These are phyloP conservation scores for Erodium texanum DNA, from an alignment of 441 rosid genomes.

Conservation along the genomic window DNA sequence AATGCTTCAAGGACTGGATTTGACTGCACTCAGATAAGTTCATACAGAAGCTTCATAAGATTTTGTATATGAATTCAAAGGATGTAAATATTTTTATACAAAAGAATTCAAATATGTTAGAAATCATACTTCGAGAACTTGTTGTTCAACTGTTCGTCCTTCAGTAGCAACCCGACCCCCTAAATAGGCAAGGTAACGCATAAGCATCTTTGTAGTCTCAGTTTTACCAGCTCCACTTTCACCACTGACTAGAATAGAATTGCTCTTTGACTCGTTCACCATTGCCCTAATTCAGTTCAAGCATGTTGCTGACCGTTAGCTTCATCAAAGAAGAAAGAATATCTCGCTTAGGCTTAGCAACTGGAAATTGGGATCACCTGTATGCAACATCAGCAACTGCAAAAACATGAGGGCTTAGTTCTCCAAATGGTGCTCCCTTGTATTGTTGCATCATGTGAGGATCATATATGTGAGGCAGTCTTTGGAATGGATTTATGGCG, in stretches of 20 bases:
- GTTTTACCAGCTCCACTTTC: constrained; percentile 99
- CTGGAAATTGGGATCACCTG: constrained; percentile 36
- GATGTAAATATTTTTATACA: constrained; percentile 8
- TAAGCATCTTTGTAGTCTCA: constrained; percentile 92
- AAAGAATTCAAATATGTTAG: constrained; percentile 6
- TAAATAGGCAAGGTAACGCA: constrained; percentile 88
- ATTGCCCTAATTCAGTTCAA: constrained; percentile 53
- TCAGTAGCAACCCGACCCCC: constrained; percentile 90
- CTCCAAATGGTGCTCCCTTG: constrained; percentile 88
- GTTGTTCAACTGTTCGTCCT: constrained; percentile 87
- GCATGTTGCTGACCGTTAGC: background rate
- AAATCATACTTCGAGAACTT: constrained; percentile 78
- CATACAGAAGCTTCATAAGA: background rate
- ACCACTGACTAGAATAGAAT: constrained; percentile 95
- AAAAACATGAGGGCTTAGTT: constrained; percentile 74
- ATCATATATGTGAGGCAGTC: constrained; percentile 79
- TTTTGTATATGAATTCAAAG: constrained; percentile 7
- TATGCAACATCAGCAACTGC: constrained; percentile 89
- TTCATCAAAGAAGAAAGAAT: constrained; percentile 8
- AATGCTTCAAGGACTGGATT: constrained; percentile 99
- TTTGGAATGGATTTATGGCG: constrained; percentile 86
- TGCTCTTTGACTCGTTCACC: constrained; percentile 79
- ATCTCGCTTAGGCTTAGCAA: background rate
- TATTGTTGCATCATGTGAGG: constrained; percentile 89
- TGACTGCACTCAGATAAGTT: constrained; percentile 41